These are phyloP conservation scores for Wallacemonas collosoma DNA, from an alignment of 208 protist species.

Conservation along the genomic window DNA sequence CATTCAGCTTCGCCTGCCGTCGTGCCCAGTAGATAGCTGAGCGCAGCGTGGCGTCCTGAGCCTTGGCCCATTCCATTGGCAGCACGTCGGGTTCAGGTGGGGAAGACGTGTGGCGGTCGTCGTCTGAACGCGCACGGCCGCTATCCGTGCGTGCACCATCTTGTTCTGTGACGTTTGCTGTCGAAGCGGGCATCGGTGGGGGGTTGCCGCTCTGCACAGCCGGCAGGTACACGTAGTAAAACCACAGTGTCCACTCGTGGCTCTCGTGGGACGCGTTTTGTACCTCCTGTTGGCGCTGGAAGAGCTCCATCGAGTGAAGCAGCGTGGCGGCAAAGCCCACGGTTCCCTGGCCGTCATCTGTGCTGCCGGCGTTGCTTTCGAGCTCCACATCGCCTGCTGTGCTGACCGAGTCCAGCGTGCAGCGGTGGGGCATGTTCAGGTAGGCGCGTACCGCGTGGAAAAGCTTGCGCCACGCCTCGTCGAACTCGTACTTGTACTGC, in stretches of 20 bases:
- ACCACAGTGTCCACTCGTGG: conserved; percentile 38
- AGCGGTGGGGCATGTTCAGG: conserved; percentile 26
- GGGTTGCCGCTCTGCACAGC: neutral
- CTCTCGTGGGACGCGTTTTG: conserved; percentile 38
- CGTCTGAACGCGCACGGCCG: neutral
- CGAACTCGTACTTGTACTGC: conserved; percentile 42
- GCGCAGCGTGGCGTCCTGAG: conserved; percentile 24
- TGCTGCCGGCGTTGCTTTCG: conserved; percentile 5
- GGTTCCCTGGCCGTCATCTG: conserved; percentile 17
- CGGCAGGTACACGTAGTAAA: conserved; percentile 19
- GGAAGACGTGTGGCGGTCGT: neutral
- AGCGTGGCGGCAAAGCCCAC: conserved; percentile 54
- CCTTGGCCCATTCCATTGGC: conserved; percentile 33
- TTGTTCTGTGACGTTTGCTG: neutral
- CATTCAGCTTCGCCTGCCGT: conserved; percentile 21
- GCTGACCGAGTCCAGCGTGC: neutral
- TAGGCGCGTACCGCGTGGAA: conserved; percentile 41
- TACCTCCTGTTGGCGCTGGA: conserved; percentile 46
- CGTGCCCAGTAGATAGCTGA: conserved; percentile 25
- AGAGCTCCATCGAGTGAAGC: conserved; percentile 74
- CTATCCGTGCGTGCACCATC: neutral
- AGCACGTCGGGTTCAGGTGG: conserved; percentile 2
- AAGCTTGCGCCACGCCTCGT: conserved; percentile 41
- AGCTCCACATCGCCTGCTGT: neutral
- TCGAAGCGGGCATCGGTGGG: conserved; percentile 4